Base-by-base conservation (phyloP, 495 filamentous ascomycete species). In the Mytilinidion resinicola region DNA sequence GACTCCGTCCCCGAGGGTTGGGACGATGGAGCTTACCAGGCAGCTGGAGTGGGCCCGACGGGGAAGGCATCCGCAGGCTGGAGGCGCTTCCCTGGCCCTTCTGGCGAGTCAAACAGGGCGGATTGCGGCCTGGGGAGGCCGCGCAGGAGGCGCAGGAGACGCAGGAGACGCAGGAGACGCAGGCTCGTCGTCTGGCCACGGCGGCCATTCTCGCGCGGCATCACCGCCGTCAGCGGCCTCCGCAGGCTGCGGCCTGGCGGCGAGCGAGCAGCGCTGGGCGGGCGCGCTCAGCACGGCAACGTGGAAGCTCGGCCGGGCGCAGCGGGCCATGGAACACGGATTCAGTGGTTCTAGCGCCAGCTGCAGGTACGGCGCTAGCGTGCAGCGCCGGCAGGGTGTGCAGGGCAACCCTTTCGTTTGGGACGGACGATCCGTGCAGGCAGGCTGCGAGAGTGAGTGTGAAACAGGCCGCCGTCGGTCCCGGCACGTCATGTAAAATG, bases 21-120 rank as follows among this genome's bases (percentile, higher is more conserved):
- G 52, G 17, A 36, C 48, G 43, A 11, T 30, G 51, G 19, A 39
- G 51, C 20, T n/a, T 11, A 39, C 34, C 34, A 20, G 41, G 36
- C 37, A 46, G 35, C 38, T 33, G 36, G 38, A 12, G 17, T 25
- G 54, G 43, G 25, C 51, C 37, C 60, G 52, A 51, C 55, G 60
- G 54, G 51, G 60, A 48, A 59, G 42, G 15, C 25, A 19, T 17
- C 55, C 49, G 53, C 30, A 44, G 59, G 34, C 12, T 20, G 44
- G 52, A 54, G 52, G 59, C 59, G 17, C 41, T 61, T 52, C 52
- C 43, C 36, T 19, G 19, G 37, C 11, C 12, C 52, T 51, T 57
- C 53, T 53, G 39, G 38, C 55, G 60, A 64, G 62, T 60, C 62
- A 60, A 53, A 34, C 25, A 19, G 36, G 7, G 30, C n/a, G 7